These are phyloP conservation scores for Calonectria hawksworthii DNA, from an alignment of 2,329 filamentous ascomycete species.

Conservation along the genomic window DNA sequence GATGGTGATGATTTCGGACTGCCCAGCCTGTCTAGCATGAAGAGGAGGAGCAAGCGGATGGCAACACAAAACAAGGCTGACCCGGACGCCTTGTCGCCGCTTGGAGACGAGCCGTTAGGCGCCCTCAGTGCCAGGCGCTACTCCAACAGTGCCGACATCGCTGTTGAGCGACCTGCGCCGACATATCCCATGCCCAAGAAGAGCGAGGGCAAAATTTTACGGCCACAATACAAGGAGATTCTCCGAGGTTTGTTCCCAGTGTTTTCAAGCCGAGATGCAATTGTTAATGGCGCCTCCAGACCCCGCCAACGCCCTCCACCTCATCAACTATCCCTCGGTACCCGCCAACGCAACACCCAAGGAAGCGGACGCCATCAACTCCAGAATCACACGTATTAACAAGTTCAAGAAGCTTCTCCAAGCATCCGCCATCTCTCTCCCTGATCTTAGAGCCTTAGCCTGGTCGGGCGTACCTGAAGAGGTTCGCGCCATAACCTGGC, in stretches of 20 bases:
- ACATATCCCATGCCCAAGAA: slow-evolving; percentile 91
- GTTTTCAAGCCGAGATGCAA: neutral
- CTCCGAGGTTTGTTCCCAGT: slow-evolving; percentile 69
- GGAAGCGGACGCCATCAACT: slow-evolving; percentile 87
- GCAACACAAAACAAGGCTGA: slow-evolving; percentile 57
- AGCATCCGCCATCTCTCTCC: slow-evolving; percentile 87
- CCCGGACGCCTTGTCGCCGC: slow-evolving; percentile 52
- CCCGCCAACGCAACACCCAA: slow-evolving; percentile 82
- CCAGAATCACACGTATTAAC: slow-evolving; percentile 93
- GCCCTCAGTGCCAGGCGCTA: slow-evolving; percentile 67
- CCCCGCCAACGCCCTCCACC: slow-evolving; percentile 93
- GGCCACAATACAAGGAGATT: slow-evolving; percentile 98
- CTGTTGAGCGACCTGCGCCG: slow-evolving; percentile 86
- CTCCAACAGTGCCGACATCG: slow-evolving; percentile 93
- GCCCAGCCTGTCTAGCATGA: slow-evolving; percentile 92
- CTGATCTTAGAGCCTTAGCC: slow-evolving; percentile 86
- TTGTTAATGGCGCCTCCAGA: slow-evolving; percentile 56
- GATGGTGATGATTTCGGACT: slow-evolving; percentile 96
- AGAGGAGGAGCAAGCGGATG: slow-evolving; percentile 74
- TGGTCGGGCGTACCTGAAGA: slow-evolving; percentile 97
- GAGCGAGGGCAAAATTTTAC: slow-evolving; percentile 92
- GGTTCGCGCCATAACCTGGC: slow-evolving; percentile 99
- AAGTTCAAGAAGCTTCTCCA: slow-evolving; percentile 98
- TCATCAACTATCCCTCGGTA: slow-evolving; percentile 88
- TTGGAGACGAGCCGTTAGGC: slow-evolving; percentile 54